phyloP scores from a whole-genome alignment of 305 asterid genomes.

The Vinca major region DNA sequence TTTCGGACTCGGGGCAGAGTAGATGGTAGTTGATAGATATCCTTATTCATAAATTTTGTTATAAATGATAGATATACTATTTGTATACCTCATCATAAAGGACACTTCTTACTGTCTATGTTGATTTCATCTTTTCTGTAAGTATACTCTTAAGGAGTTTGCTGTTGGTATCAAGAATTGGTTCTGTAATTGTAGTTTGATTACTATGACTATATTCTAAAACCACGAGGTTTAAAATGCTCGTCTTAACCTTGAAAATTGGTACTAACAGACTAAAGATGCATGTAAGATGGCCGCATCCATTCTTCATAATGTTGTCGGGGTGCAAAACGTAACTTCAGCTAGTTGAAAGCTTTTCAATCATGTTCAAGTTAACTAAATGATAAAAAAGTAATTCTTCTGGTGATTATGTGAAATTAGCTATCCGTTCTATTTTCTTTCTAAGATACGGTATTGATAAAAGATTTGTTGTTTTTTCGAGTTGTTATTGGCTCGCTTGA shows the following conservation, averaged over 20 bases:
- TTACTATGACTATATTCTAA: not conserved
- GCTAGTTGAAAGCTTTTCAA: not conserved
- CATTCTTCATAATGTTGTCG: too few species aligned
- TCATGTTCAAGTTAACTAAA: not conserved
- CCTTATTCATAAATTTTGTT: too few species aligned
- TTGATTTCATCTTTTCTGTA: not conserved
- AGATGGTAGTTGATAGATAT: not conserved
- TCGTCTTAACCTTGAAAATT: too few species aligned
- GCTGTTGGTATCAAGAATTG: not conserved
- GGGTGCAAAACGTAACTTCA: too few species aligned
- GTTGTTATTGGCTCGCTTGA: not conserved
- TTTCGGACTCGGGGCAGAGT: not conserved
- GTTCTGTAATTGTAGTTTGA: not conserved
- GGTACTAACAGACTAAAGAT: too few species aligned
- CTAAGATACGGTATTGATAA: not conserved
- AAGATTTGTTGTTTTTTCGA: not conserved
- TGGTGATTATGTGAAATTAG: not conserved
- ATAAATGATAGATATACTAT: too few species aligned
- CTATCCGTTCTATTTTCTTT: not conserved
- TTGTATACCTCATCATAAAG: not conserved
- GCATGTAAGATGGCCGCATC: too few species aligned
- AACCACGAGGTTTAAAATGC: not conserved
- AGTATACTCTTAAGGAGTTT: not conserved
- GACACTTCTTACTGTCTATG: not conserved
- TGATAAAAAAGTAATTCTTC: not conserved